A percentile compares a stretch with the other conserved stretches of the same genome.
Conservation (phyloP, 2,329 filamentous ascomycete genomes). For the Monilinia fructicola region DNA sequence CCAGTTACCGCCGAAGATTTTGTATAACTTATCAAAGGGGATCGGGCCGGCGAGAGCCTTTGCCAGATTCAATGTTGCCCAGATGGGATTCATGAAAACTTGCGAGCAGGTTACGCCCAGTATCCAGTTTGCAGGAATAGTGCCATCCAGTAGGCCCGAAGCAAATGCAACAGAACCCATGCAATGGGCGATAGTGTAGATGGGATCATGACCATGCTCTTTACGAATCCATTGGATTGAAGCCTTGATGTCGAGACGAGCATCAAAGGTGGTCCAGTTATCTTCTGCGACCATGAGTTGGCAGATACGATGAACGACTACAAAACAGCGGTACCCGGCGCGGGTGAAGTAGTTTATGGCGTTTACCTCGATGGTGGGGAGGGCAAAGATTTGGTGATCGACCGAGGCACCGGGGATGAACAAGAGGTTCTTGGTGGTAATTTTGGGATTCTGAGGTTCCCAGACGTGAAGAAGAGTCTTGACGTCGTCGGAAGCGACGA, state of each 20-base stretch:
- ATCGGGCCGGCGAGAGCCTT: conserved; percentile 53
- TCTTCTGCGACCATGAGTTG: conserved; percentile 51
- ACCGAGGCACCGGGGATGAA: conserved; percentile 63
- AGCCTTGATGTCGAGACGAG: conserved; percentile 58
- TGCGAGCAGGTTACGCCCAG: conserved; percentile 58
- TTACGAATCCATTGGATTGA: conserved; percentile 54
- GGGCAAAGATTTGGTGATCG: conserved; percentile 61
- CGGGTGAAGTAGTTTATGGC: conserved; percentile 62
- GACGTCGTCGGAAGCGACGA: conserved; percentile 54
- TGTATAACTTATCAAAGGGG: conserved; percentile 52
- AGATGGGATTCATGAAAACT: conserved; percentile 64
- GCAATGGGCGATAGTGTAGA: conserved; percentile 63
- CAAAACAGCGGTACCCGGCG: conserved; percentile 60
- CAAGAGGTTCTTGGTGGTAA: conserved; percentile 52
- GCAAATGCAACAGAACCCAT: conserved; percentile 61
- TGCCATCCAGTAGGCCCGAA: conserved; percentile 60
- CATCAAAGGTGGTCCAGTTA: conserved; percentile 59
- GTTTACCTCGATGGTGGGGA: conserved; percentile 63
- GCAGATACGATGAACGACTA: conserved; percentile 59
- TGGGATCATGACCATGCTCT: conserved; percentile 40
- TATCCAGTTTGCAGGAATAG: conserved; percentile 57
- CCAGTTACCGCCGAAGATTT: conserved; percentile 51
- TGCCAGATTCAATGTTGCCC: conserved; percentile 55
- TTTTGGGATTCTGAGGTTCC: conserved; percentile 47
- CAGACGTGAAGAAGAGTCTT: conserved; percentile 56